Evolutionary conservation across 2,329 filamentous ascomycete genomes (phyloP), one percentile per base, ranked within the genome.

Genomic region (Albifimbria verrucaria): DNA sequence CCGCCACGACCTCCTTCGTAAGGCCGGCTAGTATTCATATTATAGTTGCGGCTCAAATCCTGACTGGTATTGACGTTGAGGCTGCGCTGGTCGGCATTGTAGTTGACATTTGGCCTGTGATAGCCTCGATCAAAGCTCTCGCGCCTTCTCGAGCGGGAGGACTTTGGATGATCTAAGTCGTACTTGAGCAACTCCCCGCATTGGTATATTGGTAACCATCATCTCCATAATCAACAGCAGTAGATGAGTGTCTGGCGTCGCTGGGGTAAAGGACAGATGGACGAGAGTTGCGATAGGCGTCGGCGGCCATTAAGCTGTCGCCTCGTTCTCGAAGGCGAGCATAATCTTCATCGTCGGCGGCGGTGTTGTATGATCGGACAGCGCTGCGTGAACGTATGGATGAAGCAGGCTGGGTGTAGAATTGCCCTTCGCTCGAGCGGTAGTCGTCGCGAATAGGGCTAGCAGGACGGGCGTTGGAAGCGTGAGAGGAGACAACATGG

Each of bases 161-260:
- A 72, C 24, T 69, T 72, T 25, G 75, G 69, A 53, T 84, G 76
- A 53, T 82, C 79, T 24, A 87, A 68, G 62, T 87, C 84, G 59
- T 86, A 86, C 49, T 79, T 74, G 32, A 80, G 82, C 49, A 87
- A 65, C 51, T 86, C 83, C 56, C 80, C 77, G 82, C 82, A 54
- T 82, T 85, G 9, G 83, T 86, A 60, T 87, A 87, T 59, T 84
- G 81, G 60, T 82, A 87, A 9, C 79, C 82, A 46, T 84, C 79
- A 25, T 81, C 79, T 12, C 79, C 80, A 56, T 82, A 83, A 57
- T 81, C 78, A 44, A 79, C 69, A 9, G 73, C 67, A 52, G 71
- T 68, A 15, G 70, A 70, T 54, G 71, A 69, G 53, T 77, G 76
- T 15, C 32, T 39, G 32, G 74, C 66, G 10, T 71, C 68, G 55